Evolutionary conservation across 352 stramenopile genomes (phyloP).

Genomic region (Pythium monospermum): DNA sequence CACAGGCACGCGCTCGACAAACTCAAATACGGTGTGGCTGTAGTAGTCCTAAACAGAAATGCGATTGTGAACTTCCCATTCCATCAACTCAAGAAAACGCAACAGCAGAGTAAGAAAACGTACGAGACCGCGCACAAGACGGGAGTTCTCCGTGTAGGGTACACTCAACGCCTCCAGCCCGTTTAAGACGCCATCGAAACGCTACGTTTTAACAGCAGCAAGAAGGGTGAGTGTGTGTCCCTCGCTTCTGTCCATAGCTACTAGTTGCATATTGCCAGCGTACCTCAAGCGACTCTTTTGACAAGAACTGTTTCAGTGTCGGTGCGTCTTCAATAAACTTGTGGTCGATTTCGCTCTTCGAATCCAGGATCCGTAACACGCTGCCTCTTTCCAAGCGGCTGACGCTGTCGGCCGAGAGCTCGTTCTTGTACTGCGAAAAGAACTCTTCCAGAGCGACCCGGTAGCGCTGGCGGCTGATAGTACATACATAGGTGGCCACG

Average conservation of each 20-base stretch:
- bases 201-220: slow-evolving; percentile 28
- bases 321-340: slow-evolving; percentile 63
- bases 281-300: slow-evolving; percentile 48
- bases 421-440: slow-evolving; percentile 53
- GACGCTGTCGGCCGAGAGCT: slow-evolving; percentile 72
- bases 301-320: slow-evolving; percentile 57
- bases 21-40: slow-evolving; percentile 87
- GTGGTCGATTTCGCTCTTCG: slow-evolving; percentile 70
- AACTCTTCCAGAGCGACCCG: slow-evolving; percentile 56
- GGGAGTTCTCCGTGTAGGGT: slow-evolving; percentile 50
- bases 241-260: background rate
- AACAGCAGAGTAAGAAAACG: background rate
- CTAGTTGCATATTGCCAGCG: no score
- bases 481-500: background rate
- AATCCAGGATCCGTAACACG: slow-evolving; percentile 84
- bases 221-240: background rate
- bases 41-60: slow-evolving; percentile 72
- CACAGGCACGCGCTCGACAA: slow-evolving; percentile 43
- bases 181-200: slow-evolving; percentile 59
- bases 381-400: slow-evolving; percentile 74
- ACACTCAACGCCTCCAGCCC: slow-evolving; percentile 62
- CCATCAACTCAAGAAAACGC: background rate
- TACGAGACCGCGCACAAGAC: slow-evolving; percentile 81
- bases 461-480: slow-evolving; percentile 56
- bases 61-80: background rate